Evolutionary conservation across 2,329 filamentous ascomycete genomes (phyloP).

Genomic region (Incumbomyces delicatus): DNA sequence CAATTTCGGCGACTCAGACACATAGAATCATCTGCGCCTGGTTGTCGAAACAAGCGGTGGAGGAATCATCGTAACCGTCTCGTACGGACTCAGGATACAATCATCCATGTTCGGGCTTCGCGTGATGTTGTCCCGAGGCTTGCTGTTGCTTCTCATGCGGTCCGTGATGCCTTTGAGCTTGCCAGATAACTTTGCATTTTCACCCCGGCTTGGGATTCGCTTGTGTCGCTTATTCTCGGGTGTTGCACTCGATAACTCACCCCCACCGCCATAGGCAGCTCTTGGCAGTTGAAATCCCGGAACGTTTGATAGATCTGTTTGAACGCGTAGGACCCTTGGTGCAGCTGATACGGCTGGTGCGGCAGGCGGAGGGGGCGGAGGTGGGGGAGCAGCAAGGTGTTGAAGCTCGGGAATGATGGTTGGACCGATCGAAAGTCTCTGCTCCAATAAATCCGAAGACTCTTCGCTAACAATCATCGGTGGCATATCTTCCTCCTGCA

Average conservation of each 20-base stretch:
- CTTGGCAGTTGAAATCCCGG: slow-evolving; percentile 18
- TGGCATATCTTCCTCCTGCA: slow-evolving; percentile 5
- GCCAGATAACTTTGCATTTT: slow-evolving; percentile 40
- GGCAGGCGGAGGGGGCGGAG: slow-evolving; percentile 38
- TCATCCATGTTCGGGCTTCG: slow-evolving; percentile 15
- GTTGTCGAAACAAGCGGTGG: slow-evolving; percentile 1
- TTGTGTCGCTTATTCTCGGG: slow-evolving; percentile 32
- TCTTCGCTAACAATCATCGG: slow-evolving; percentile 8
- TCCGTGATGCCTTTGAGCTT: slow-evolving; percentile 47
- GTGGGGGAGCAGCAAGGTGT: slow-evolving; percentile 47
- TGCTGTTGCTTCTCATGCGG: slow-evolving; percentile 44
- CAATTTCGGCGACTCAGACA: background rate
- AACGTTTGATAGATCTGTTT: slow-evolving; percentile 27
- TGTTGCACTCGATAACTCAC: slow-evolving; percentile 24
- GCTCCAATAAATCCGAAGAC: slow-evolving; percentile 6
- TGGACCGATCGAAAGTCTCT: slow-evolving; percentile 25
- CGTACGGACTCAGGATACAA: slow-evolving; percentile 7
- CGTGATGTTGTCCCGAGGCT: slow-evolving; percentile 27
- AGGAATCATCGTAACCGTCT: slow-evolving; percentile 9
- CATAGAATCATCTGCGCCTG: background rate
- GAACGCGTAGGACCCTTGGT: slow-evolving; percentile 6
- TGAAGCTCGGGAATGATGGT: slow-evolving; percentile 52
- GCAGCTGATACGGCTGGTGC: slow-evolving; percentile 12
- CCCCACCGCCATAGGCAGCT: slow-evolving; percentile 26
- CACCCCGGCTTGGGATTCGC: slow-evolving; percentile 48